phyloP scores from a whole-genome alignment of 495 filamentous ascomycete species.

The Durotheca rogersii region DNA sequence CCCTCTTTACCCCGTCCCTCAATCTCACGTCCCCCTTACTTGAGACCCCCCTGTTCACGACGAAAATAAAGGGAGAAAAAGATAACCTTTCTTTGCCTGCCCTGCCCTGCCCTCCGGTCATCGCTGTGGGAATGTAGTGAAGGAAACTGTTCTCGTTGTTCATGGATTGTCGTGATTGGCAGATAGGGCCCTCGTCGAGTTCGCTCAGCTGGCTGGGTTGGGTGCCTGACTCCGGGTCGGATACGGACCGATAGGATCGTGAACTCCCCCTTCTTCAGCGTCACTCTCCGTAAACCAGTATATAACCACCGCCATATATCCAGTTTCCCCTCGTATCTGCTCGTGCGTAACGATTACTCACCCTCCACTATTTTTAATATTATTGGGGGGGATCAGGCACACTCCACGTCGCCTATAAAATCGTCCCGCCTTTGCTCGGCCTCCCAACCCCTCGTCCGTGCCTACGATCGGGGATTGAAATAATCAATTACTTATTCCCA shows the following conservation, averaged over 20 bases:
- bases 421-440: too few relatives aligned
- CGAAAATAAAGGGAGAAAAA: too few relatives aligned
- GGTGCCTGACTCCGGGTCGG: neutral
- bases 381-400: too few relatives aligned
- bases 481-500: too few relatives aligned
- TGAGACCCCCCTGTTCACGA: too few relatives aligned
- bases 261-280: conserved; percentile 17
- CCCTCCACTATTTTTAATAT: neutral
- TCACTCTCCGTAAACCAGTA: conserved; percentile 14
- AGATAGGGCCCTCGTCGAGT: conserved; percentile 13
- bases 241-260: conserved; percentile 27
- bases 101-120: conserved; percentile 11
- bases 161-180: conserved; percentile 22
- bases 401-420: too few relatives aligned
- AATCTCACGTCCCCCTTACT: too few relatives aligned
- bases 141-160: conserved; percentile 9
- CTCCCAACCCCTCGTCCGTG: too few relatives aligned
- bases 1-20: too few relatives aligned
- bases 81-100: neutral
- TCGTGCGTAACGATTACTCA: neutral
- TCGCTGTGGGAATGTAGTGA: conserved; percentile 16
- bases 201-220: neutral
- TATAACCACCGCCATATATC: conserved; percentile 11
- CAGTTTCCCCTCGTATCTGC: conserved; percentile 1
- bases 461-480: too few relatives aligned